A percentile compares a stretch with the other conserved stretches of the same genome.
Conservation (phyloP, 768 basidiomycete genomes). For the Pisolithus marmoratus region DNA sequence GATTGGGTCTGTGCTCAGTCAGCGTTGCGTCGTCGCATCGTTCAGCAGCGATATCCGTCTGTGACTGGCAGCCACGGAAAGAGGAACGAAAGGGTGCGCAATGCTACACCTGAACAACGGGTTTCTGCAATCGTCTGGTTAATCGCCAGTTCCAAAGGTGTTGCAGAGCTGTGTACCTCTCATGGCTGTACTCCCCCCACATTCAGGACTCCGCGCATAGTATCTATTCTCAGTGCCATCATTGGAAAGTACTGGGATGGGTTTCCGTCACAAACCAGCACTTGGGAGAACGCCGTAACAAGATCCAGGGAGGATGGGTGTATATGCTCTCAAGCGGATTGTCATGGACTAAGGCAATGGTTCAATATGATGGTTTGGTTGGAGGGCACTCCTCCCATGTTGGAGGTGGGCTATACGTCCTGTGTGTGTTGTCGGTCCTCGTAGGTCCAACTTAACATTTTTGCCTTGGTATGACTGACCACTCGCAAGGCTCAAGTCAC, state of each 20-base stretch:
- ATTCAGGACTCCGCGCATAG: not conserved
- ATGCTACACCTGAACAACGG: not conserved
- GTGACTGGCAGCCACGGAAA: too few relatives aligned
- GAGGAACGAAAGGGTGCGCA: not conserved
- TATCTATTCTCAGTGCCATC: not conserved
- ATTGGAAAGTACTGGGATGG: not conserved
- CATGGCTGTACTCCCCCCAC: not conserved
- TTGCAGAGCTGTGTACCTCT: not conserved
- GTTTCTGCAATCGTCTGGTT: not conserved
- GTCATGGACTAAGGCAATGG: not conserved
- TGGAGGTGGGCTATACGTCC: not conserved
- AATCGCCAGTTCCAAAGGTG: not conserved
- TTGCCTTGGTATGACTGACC: not conserved
- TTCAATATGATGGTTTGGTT: not conserved
- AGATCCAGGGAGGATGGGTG: not conserved
- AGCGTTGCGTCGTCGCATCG: not conserved
- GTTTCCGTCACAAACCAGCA: not conserved
- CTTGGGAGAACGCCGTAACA: not conserved
- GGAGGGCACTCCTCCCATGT: not conserved
- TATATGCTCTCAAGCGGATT: not conserved
- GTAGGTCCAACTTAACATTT: not conserved
- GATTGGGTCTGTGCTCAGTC: not conserved
- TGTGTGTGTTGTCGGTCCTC: not conserved
- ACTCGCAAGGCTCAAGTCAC: not conserved
- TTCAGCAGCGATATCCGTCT: not conserved